Conservation (phyloP, 768 basidiomycete species). For the Paxillus involutus region DNA sequence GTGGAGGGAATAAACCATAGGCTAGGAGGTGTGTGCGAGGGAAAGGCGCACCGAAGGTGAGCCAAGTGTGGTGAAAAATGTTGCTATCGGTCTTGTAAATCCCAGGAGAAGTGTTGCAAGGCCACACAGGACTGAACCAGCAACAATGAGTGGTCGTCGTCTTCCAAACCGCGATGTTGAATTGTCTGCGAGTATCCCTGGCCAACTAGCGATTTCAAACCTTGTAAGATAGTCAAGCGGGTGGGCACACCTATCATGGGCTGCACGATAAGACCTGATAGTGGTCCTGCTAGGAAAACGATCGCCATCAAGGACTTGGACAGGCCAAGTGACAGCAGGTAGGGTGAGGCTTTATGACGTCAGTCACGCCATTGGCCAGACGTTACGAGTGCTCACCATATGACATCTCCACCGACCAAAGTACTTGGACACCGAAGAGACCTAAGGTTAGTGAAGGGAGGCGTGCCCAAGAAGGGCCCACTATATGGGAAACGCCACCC, state of each 20-base stretch:
- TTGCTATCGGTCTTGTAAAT: slow-evolving; percentile 71
- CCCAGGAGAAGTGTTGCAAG: slow-evolving; percentile 80
- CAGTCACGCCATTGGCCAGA: background rate
- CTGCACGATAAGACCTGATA: slow-evolving; percentile 89
- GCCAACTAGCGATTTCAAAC: background rate
- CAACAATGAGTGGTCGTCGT: slow-evolving; percentile 82
- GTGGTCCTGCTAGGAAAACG: slow-evolving; percentile 90
- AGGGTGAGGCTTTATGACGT: slow-evolving; percentile 64
- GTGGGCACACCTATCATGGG: slow-evolving; percentile 69
- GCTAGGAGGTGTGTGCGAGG: background rate
- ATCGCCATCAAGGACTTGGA: slow-evolving; percentile 85
- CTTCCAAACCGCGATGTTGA: slow-evolving; percentile 83
- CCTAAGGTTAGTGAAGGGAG: slow-evolving; percentile 75
- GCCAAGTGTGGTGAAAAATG: slow-evolving; percentile 37
- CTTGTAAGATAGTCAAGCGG: background rate
- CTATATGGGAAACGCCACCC: slow-evolving; percentile 56
- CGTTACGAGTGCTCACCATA: slow-evolving; percentile 48
- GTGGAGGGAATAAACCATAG: background rate
- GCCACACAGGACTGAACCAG: slow-evolving; percentile 64
- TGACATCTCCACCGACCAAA: slow-evolving; percentile 96
- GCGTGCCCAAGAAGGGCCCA: slow-evolving; percentile 67
- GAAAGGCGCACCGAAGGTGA: slow-evolving; percentile 33
- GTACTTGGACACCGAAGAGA: slow-evolving; percentile 79
- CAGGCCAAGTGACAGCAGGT: slow-evolving; percentile 85
- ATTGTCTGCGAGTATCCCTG: slow-evolving; percentile 75